phyloP scores from a whole-genome alignment of 2,329 filamentous ascomycete species.

The Neonectria faginata region DNA sequence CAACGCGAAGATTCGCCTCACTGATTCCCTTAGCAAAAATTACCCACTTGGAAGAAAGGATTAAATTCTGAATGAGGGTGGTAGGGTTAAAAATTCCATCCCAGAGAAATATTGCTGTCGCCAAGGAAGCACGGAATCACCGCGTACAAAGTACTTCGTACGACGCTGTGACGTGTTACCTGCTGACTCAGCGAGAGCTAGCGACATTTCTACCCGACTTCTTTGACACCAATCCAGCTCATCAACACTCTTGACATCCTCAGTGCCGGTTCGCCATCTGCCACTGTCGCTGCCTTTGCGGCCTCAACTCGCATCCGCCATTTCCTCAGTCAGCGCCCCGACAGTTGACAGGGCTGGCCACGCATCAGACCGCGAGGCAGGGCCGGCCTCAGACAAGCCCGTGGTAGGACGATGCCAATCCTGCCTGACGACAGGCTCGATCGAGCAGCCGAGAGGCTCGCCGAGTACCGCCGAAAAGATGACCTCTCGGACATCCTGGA shows the following conservation, averaged over 20 bases:
- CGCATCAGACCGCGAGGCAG: conserved; percentile 32
- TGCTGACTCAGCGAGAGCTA: no score
- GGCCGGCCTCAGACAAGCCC: conserved; percentile 22
- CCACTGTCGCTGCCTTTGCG: not conserved
- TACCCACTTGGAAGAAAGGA: no score
- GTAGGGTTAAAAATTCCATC: no score
- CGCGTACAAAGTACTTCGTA: no score
- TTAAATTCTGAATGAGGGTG: no score
- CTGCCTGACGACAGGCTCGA: conserved; percentile 39
- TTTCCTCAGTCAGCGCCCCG: not conserved
- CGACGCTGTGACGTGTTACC: no score
- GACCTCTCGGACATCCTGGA: conserved; percentile 48
- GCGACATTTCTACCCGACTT: no score
- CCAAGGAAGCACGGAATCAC: no score
- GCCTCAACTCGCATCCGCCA: not conserved
- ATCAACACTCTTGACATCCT: not conserved
- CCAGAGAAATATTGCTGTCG: no score
- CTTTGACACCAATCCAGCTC: no score
- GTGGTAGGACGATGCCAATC: conserved; percentile 29
- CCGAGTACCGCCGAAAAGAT: conserved; percentile 46
- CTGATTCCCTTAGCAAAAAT: no score
- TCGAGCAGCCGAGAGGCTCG: conserved; percentile 45
- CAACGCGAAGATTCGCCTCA: no score
- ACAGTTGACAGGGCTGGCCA: not conserved
- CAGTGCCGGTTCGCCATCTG: not conserved